Percentiles rank a stretch among this genome's conserved stretches.
phyloP scores from a whole-genome alignment of 495 filamentous ascomycete genomes.

The Xylaria scruposa region DNA sequence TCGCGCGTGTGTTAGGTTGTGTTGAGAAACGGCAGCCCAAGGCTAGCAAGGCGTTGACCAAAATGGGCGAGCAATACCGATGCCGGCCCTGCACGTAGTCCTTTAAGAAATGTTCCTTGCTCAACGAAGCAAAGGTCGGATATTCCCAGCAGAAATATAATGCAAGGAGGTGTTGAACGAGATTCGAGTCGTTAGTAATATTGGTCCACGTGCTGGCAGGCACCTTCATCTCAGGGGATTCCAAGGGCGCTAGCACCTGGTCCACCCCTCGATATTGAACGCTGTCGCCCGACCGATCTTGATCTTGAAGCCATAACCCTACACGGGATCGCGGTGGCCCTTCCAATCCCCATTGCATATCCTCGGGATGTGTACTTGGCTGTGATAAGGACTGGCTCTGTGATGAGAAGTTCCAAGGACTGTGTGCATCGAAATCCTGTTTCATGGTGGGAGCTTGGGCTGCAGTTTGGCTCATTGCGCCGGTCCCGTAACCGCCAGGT shows the following conservation, averaged over 20 bases:
- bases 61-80: slow-evolving; percentile 72
- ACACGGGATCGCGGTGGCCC: slow-evolving; percentile 47
- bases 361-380: slow-evolving; percentile 48
- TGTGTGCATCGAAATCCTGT: slow-evolving; percentile 47
- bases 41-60: slow-evolving; percentile 78
- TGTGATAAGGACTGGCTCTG: slow-evolving; percentile 48
- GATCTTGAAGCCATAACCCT: slow-evolving; percentile 48
- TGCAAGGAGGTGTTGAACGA: slow-evolving; percentile 68
- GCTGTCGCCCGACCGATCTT: slow-evolving; percentile 29
- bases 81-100: slow-evolving; percentile 63
- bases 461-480: slow-evolving; percentile 32
- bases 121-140: slow-evolving; percentile 73
- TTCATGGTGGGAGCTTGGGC: slow-evolving; percentile 34
- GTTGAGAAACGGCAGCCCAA: slow-evolving; percentile 76
- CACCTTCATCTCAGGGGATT: slow-evolving; percentile 44
- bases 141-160: slow-evolving; percentile 87
- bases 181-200: slow-evolving; percentile 60
- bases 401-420: slow-evolving; percentile 51
- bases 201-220: slow-evolving; percentile 63
- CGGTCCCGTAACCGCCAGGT: slow-evolving; percentile 31
- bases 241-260: slow-evolving; percentile 45
- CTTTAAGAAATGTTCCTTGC: slow-evolving; percentile 72
- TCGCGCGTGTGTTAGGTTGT: slow-evolving; percentile 64
- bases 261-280: slow-evolving; percentile 43
- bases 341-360: slow-evolving; percentile 48